These are phyloP conservation scores for Adansonia grandidieri DNA, from an alignment of 441 rosid genomes.

Conservation along the genomic window DNA sequence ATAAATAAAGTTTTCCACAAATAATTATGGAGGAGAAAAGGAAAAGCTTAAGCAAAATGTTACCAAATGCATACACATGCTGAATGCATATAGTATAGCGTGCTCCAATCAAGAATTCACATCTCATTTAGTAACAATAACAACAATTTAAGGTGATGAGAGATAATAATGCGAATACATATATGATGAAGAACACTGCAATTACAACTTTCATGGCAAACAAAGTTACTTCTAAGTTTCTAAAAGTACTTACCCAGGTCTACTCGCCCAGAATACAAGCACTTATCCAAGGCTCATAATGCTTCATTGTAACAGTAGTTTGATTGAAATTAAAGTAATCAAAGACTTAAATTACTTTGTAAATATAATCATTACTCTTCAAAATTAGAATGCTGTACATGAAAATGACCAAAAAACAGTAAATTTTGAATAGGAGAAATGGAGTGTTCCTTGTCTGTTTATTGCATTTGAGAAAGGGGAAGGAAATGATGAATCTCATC, in stretches of 20 bases:
- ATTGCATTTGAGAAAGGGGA: background rate
- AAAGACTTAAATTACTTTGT: background rate
- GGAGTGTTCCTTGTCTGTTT: background rate
- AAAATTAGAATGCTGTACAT: background rate
- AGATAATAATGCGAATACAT: background rate
- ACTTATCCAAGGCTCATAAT: background rate
- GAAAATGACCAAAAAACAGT: background rate
- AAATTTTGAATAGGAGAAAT: background rate
- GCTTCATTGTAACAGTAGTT: conserved; percentile 6
- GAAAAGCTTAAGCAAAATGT: background rate
- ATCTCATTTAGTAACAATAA: background rate
- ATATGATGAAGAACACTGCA: background rate
- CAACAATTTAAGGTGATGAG: background rate
- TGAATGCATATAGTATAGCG: background rate
- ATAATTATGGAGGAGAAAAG: background rate
- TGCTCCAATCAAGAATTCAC: conserved; percentile 7
- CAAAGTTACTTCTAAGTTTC: background rate
- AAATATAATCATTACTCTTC: background rate
- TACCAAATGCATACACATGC: background rate
- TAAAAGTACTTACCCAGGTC: background rate
- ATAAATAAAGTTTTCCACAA: conserved; percentile 17
- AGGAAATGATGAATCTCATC: background rate
- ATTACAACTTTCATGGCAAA: background rate
- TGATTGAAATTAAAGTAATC: background rate
- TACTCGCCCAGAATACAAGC: background rate